phyloP scores from a whole-genome alignment of 2,329 filamentous ascomycete species.

The Leptodontidium sp. region DNA sequence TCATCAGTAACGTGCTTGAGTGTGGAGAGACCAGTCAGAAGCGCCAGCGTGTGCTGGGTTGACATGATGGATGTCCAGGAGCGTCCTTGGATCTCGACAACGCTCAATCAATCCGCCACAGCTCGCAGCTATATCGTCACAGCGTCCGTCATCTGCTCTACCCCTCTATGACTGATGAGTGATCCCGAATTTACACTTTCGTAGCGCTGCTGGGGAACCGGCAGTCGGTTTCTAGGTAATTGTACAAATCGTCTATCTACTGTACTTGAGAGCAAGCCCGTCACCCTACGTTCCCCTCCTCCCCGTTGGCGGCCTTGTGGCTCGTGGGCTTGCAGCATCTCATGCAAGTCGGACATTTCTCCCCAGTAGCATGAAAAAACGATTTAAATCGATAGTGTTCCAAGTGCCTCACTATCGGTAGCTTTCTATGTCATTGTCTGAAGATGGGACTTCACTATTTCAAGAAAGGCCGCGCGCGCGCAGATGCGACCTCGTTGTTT shows the following conservation, averaged over 20 bases:
- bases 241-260: background rate
- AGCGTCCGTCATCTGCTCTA: conserved; percentile 18
- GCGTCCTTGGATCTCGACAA: conserved; percentile 8
- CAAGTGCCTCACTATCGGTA: background rate
- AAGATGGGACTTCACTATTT: background rate
- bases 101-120: conserved; percentile 16
- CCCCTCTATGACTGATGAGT: conserved; percentile 1
- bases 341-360: conserved; percentile 10
- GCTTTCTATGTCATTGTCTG: background rate
- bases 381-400: background rate
- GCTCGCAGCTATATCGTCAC: conserved; percentile 1
- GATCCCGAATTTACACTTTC: background rate
- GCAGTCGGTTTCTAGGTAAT: background rate
- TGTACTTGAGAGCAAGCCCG: background rate
- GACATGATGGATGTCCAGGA: background rate
- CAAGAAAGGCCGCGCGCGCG: background rate
- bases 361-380: background rate
- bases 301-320: background rate
- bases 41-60: background rate
- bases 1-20: background rate
- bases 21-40: conserved; percentile 5
- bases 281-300: background rate
- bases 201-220: conserved; percentile 3
- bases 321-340: conserved; percentile 5
- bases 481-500: conserved; percentile 7